Evolutionary conservation across 129 eudicot species (phyloP).

Genomic region (Chrysanthemum makinoi): DNA sequence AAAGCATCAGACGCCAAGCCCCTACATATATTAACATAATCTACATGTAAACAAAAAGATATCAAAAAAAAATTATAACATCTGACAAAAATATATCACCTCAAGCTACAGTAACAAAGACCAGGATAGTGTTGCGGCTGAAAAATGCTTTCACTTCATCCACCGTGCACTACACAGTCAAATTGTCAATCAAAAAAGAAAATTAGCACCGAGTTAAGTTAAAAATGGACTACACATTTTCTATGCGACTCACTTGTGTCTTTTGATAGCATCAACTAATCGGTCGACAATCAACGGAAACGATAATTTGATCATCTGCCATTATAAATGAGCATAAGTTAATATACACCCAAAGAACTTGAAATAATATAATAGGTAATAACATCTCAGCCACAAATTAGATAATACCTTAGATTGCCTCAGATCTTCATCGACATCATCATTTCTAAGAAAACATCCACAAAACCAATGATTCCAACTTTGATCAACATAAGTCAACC

Average conservation of each 20-base stretch:
- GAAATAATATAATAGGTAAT: no score
- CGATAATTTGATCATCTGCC: no score
- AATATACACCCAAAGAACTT: no score
- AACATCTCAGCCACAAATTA: no score
- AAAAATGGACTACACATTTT: background rate
- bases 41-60: background rate
- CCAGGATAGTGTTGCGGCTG: conserved; percentile 46
- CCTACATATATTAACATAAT: conserved; percentile 44
- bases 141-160: no score
- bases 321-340: no score
- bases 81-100: conserved; percentile 40
- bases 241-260: conserved; percentile 73
- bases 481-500: no score
- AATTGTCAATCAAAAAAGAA: conserved; percentile 10
- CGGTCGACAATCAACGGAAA: conserved; percentile 49
- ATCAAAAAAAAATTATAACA: background rate
- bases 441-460: no score
- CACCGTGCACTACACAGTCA: conserved; percentile 52
- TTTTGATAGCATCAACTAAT: conserved; percentile 54
- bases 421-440: no score
- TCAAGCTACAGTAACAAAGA: conserved; percentile 56
- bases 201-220: background rate
- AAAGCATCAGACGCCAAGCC: conserved; percentile 64
- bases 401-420: no score
- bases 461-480: no score